Conservation (phyloP, 2,329 filamentous ascomycete species). For the Aspergillus costaricaensis region DNA sequence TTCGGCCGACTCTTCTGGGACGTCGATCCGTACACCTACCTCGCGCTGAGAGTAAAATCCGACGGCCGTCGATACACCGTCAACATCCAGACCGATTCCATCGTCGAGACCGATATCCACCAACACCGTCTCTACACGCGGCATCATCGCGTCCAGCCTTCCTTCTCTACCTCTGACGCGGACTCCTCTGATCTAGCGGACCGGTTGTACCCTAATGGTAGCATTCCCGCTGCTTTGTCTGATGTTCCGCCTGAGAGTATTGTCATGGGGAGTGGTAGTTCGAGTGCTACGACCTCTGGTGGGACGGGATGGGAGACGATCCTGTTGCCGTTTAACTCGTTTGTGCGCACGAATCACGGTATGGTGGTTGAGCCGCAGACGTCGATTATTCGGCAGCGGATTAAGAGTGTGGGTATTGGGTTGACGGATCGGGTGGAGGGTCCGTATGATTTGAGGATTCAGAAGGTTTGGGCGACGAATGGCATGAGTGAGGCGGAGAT, state of each 20-base stretch:
- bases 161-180: constrained; percentile 18
- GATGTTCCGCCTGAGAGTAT: constrained; percentile 41
- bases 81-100: constrained; percentile 91
- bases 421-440: constrained; percentile 87
- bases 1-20: constrained; percentile 88
- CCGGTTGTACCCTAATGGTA: constrained; percentile 27
- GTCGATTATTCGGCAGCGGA: constrained; percentile 82
- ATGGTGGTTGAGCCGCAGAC: constrained; percentile 90
- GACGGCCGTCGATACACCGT: constrained; percentile 92
- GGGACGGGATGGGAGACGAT: constrained; percentile 93
- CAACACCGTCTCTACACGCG: constrained; percentile 77
- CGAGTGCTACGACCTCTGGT: constrained; percentile 55
- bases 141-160: constrained; percentile 39
- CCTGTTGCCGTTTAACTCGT: constrained; percentile 86
- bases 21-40: constrained; percentile 82
- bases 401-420: constrained; percentile 82
- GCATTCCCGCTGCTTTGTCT: constrained; percentile 39
- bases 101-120: constrained; percentile 93
- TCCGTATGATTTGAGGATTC: constrained; percentile 82
- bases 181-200: constrained; percentile 28
- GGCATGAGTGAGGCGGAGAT: constrained; percentile 47
- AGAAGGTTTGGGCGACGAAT: constrained; percentile 90
- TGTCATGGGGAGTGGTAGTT: constrained; percentile 32
- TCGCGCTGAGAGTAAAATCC: constrained; percentile 84
- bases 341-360: constrained; percentile 92